Evolutionary conservation across 345 rosid genomes (phyloP).

Genomic region (Arabidopsis arenosa): DNA sequence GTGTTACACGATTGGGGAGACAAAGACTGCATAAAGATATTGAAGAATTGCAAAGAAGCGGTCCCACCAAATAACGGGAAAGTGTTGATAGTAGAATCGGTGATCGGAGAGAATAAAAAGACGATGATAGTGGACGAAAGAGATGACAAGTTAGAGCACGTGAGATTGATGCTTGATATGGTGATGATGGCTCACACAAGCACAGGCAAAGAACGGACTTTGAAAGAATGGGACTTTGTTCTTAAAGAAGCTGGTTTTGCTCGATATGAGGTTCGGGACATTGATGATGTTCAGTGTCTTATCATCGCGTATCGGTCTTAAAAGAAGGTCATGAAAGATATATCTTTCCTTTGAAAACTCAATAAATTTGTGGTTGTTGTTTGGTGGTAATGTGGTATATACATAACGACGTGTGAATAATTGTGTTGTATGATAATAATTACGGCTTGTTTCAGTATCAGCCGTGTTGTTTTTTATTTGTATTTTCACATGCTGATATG

Average conservation of each 20-base stretch:
- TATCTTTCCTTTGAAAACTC: neutral
- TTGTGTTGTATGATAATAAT: constrained; percentile 10
- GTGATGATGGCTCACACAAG: constrained; percentile 73
- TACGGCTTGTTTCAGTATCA: constrained; percentile 1
- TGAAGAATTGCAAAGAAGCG: constrained; percentile 71
- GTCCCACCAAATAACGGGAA: constrained; percentile 56
- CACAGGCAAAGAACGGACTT: constrained; percentile 69
- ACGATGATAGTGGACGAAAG: constrained; percentile 29
- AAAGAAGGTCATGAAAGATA: neutral
- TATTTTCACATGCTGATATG: neutral
- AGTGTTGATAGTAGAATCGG: constrained; percentile 65
- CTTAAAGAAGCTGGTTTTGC: constrained; percentile 64
- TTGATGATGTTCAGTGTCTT: constrained; percentile 51
- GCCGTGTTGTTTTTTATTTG: constrained; percentile 16
- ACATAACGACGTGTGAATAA: neutral
- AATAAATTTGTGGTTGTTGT: too few species aligned
- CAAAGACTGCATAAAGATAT: constrained; percentile 62
- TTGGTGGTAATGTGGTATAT: too few species aligned
- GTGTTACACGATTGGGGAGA: constrained; percentile 81
- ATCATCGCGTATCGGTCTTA: constrained; percentile 59
- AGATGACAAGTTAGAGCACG: constrained; percentile 47
- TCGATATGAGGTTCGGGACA: constrained; percentile 47
- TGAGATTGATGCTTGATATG: constrained; percentile 70
- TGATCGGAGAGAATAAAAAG: constrained; percentile 48
- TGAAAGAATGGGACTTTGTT: constrained; percentile 66